phyloP scores from a whole-genome alignment of 2,329 filamentous ascomycete species.

The Clarireedia hainanense region DNA sequence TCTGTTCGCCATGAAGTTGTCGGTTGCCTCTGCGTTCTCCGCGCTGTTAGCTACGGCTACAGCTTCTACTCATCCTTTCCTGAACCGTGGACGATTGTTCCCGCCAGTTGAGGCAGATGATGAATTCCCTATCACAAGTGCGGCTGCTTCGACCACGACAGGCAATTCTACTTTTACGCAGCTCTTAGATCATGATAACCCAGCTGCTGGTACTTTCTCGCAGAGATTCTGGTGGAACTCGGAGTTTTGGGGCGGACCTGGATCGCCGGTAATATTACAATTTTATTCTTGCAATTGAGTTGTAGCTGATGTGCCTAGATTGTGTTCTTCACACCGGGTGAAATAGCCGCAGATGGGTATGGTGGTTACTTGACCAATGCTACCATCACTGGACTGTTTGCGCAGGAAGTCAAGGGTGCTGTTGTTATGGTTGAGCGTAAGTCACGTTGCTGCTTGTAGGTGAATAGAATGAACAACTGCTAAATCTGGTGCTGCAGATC shows the following conservation, averaged over 20 bases:
- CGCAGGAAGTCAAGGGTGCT: slow-evolving; percentile 45
- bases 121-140: slow-evolving; percentile 4
- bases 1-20: slow-evolving; percentile 20
- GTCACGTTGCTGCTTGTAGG: slow-evolving; percentile 8
- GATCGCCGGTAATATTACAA: slow-evolving; percentile 38
- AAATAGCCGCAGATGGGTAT: slow-evolving; percentile 39
- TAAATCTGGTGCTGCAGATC: slow-evolving; percentile 32
- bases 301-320: slow-evolving; percentile 27
- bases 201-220: slow-evolving; percentile 45
- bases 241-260: slow-evolving; percentile 44
- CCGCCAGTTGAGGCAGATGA: slow-evolving; percentile 21
- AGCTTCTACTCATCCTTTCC: slow-evolving; percentile 16
- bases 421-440: slow-evolving; percentile 47
- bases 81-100: slow-evolving; percentile 17
- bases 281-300: background rate
- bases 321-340: slow-evolving; percentile 45
- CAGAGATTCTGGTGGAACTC: slow-evolving; percentile 47
- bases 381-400: slow-evolving; percentile 42
- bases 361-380: slow-evolving; percentile 42
- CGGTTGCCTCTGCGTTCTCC: slow-evolving; percentile 3
- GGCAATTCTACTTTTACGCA: slow-evolving; percentile 33
- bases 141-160: slow-evolving; percentile 12
- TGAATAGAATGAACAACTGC: background rate
- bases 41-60: slow-evolving; percentile 3
- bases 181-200: slow-evolving; percentile 50